These are phyloP conservation scores for Carex myosuroides DNA, from an alignment of 176 grass and related monocot species.

Conservation along the genomic window DNA sequence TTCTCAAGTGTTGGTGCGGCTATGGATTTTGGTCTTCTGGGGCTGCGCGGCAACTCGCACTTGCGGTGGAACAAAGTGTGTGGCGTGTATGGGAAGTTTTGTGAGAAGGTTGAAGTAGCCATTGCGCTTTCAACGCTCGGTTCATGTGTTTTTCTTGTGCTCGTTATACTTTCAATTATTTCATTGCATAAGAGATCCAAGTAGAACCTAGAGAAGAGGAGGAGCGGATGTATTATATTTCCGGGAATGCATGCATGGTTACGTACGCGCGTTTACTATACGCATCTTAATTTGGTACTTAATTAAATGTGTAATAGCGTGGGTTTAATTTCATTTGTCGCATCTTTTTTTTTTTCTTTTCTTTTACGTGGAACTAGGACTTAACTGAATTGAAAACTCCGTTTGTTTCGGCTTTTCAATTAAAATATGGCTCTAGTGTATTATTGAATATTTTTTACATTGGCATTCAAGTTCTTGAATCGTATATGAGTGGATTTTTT, in stretches of 20 bases:
- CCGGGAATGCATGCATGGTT: not conserved
- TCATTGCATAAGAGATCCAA: constrained; percentile 49
- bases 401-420: not conserved
- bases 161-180: constrained; percentile 52
- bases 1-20: constrained; percentile 45
- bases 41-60: constrained; percentile 41
- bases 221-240: not conserved
- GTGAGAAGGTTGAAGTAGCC: constrained; percentile 43
- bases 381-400: not conserved
- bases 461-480: no score
- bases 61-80: constrained; percentile 57
- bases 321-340: not conserved
- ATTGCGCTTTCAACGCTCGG: constrained; percentile 36
- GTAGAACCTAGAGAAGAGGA: constrained; percentile 17
- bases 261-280: not conserved
- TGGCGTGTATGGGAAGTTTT: constrained; percentile 43
- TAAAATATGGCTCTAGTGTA: no score
- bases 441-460: not conserved
- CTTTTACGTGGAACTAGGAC: not conserved
- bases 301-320: not conserved
- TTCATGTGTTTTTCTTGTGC: constrained; percentile 40
- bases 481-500: no score
- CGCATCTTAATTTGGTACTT: not conserved
- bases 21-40: constrained; percentile 35
- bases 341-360: not conserved